Evolutionary conservation across 305 asterid genomes (phyloP).

Genomic region (Fraxinus sp.): DNA sequence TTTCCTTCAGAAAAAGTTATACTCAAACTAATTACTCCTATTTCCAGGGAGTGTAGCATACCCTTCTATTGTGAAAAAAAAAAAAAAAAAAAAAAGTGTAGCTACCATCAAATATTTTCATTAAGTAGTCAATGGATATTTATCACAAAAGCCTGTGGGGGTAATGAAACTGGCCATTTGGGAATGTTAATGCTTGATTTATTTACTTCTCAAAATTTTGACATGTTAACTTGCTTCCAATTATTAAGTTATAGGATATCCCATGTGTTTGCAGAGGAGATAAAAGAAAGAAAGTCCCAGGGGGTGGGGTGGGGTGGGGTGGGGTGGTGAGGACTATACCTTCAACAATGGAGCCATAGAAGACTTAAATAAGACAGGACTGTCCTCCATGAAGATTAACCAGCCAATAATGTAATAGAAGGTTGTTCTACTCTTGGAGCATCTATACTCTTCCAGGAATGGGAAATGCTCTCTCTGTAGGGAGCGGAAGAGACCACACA

Average conservation of each 20-base stretch:
- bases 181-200: background rate
- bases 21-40: background rate
- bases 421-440: slow-evolving; percentile 91
- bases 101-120: background rate
- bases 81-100: background rate
- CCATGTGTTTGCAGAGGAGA: background rate
- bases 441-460: slow-evolving; percentile 77
- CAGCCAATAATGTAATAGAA: slow-evolving; percentile 88
- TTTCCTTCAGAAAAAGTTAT: background rate
- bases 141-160: background rate
- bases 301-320: background rate
- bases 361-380: slow-evolving; percentile 72
- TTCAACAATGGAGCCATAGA: slow-evolving; percentile 90
- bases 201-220: background rate
- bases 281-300: background rate
- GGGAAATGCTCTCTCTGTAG: slow-evolving; percentile 90
- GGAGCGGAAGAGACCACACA: slow-evolving; percentile 15
- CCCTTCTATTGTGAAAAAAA: background rate
- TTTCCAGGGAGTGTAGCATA: background rate
- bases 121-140: background rate
- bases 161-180: background rate
- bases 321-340: slow-evolving; percentile 35
- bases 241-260: background rate
- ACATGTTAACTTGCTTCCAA: background rate
- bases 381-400: slow-evolving; percentile 91